Evolutionary conservation across 2,329 filamentous ascomycete genomes (phyloP).

Genomic region (Thermomyces lanuginosus): DNA sequence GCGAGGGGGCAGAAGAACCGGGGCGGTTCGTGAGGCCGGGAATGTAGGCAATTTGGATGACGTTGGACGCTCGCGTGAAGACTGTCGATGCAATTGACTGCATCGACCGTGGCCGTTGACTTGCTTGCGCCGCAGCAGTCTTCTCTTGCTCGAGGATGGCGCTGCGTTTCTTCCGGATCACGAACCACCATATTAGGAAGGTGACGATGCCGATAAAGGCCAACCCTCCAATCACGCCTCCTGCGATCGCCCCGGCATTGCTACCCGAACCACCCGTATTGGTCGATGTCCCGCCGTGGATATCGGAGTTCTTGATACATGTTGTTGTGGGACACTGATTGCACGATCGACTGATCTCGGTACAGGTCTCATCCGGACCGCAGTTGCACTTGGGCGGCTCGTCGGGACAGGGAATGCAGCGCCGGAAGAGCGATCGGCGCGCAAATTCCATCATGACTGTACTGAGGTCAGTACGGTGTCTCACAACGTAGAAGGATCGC

Average conservation of each 20-base stretch:
- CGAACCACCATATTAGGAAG: constrained; percentile 76
- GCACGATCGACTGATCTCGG: constrained; percentile 44
- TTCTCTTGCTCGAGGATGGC: constrained; percentile 37
- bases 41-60: constrained; percentile 98
- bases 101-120: constrained; percentile 51
- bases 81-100: constrained; percentile 92
- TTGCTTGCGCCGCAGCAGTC: constrained; percentile 26
- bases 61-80: constrained; percentile 88
- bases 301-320: constrained; percentile 41
- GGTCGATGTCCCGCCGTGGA: constrained; percentile 21
- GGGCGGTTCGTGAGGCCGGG: constrained; percentile 89
- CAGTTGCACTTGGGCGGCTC: constrained; percentile 46
- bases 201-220: constrained; percentile 55
- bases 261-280: constrained; percentile 30
- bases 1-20: constrained; percentile 67
- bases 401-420: constrained; percentile 41
- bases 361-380: constrained; percentile 38
- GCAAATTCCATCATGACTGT: constrained; percentile 7
- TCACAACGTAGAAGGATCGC: constrained; percentile 1
- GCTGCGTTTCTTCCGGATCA: constrained; percentile 56
- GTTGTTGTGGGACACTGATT: constrained; percentile 40
- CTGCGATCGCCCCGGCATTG: constrained; percentile 73
- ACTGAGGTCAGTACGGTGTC: too few species aligned
- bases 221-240: constrained; percentile 76
- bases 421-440: constrained; percentile 16